phyloP scores from a whole-genome alignment of 305 asterid species.

The Petunia hybrid region DNA sequence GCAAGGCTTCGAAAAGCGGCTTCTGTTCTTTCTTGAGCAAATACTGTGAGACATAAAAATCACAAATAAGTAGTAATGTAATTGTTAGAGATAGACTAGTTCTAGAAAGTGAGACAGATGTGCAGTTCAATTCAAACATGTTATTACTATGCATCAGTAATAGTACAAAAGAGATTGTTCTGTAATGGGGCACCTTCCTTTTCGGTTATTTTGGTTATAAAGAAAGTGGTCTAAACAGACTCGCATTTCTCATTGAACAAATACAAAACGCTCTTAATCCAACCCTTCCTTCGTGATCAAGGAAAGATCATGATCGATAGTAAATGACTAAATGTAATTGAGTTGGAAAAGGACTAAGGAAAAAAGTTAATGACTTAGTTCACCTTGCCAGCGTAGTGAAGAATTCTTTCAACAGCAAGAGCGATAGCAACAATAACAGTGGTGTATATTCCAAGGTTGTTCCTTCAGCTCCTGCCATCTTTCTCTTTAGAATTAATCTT shows the following conservation, averaged over 20 bases:
- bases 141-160: too few species aligned
- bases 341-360: background rate
- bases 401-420: conserved; percentile 56
- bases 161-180: too few species aligned
- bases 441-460: conserved; percentile 65
- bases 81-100: background rate
- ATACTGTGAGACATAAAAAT: conserved; percentile 41
- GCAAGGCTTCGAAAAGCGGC: conserved; percentile 60
- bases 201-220: background rate
- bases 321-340: too few species aligned
- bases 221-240: background rate
- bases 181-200: too few species aligned
- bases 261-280: background rate
- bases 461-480: conserved; percentile 62
- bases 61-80: background rate
- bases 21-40: conserved; percentile 54
- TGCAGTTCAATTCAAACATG: background rate
- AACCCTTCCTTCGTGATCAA: background rate
- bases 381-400: conserved; percentile 66
- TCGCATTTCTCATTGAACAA: background rate
- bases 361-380: too few species aligned
- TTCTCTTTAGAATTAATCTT: too few species aligned
- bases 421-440: conserved; percentile 69
- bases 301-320: too few species aligned
- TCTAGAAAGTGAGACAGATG: background rate